These are phyloP conservation scores for Entomortierella chlamydospora DNA, from an alignment of 192 early-diverging fungal genomes.

Conservation along the genomic window DNA sequence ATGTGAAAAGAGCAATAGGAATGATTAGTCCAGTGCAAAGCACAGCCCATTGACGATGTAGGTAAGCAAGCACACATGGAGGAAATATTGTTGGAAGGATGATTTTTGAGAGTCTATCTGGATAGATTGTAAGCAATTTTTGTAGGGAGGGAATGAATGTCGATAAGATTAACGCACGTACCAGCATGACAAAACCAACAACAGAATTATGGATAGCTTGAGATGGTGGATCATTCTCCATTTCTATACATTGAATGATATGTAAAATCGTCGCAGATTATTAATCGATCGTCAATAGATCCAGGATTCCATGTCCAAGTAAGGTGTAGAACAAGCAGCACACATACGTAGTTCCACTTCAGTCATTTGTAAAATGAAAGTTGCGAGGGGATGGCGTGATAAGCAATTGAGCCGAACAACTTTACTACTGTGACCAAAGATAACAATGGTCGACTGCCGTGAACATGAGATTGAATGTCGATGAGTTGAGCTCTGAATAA, in stretches of 20 bases:
- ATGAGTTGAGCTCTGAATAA: not conserved
- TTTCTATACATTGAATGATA: conserved; percentile 6
- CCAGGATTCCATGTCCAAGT: not conserved
- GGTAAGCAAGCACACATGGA: not conserved
- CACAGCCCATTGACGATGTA: not conserved
- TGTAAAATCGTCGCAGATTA: not conserved
- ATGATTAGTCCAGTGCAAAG: not conserved
- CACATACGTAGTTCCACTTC: not conserved
- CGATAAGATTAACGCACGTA: conserved; percentile 22
- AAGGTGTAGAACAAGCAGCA: not conserved
- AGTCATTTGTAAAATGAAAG: not conserved
- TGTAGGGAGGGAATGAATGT: not conserved
- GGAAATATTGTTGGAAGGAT: not conserved
- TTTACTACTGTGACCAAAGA: conserved; percentile 2
- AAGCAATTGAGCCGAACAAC: not conserved
- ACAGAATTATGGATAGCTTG: conserved; percentile 33
- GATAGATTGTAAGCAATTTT: too few relatives aligned
- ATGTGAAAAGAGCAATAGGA: not conserved
- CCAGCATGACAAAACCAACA: conserved; percentile 43
- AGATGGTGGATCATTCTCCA: conserved; percentile 40
- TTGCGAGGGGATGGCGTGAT: not conserved
- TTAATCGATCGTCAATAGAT: not conserved
- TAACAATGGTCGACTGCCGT: conserved; percentile 1
- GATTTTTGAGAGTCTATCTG: not conserved
- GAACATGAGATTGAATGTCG: not conserved